Base-by-base conservation (phyloP, 805 yeast genomes). In the Helenozyma rhizophorensis region DNA sequence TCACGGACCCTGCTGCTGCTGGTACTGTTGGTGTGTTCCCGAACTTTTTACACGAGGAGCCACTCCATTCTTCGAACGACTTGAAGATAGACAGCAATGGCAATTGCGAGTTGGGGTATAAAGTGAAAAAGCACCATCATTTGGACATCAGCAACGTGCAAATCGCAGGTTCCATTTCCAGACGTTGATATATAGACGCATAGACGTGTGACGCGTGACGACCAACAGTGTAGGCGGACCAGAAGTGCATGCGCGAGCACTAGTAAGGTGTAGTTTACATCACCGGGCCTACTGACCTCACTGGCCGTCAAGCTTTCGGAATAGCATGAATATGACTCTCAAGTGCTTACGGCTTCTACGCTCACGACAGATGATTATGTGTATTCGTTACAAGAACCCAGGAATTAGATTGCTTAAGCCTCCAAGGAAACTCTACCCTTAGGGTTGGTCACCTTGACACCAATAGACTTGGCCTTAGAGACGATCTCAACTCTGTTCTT, bases 391-490 rank as follows among this genome's bases (percentile, higher is more conserved):
- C 44, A 43, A 38, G 42, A 37, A 39, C 37, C 47, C 49, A 43
- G 41, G 38, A 39, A 31, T 28, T 40, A 38, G 47, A 26, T 30
- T 42, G 60, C 53, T 80, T 84, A 89, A 76, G 97, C 97, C 80
- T 87, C 95, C 70, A 88, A 83, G 68, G 95, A 77, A 70, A 89
- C 87, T 78, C 96, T 90, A 71, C 96, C 99, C 79, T 86, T 80
- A 68, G 97, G 95, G 78, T 93, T 93, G 81, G 98, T 93, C 64
- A 93, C 96, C 82, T 88, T 89, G 67, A 93, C 78, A 76, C 97
- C 97, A 62, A 88, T 78, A 70, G 95, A 86, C 83, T 88, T 90
- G 63, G 99, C 99, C 77, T 86, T 88, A 59, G 94, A 82, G 60
- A 93, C 78, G 59, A 93, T 86, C 63, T 76, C 89, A 65, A 89